phyloP scores from a whole-genome alignment of 176 grass and related monocot species.

The Puccinellia tenuiflora region DNA sequence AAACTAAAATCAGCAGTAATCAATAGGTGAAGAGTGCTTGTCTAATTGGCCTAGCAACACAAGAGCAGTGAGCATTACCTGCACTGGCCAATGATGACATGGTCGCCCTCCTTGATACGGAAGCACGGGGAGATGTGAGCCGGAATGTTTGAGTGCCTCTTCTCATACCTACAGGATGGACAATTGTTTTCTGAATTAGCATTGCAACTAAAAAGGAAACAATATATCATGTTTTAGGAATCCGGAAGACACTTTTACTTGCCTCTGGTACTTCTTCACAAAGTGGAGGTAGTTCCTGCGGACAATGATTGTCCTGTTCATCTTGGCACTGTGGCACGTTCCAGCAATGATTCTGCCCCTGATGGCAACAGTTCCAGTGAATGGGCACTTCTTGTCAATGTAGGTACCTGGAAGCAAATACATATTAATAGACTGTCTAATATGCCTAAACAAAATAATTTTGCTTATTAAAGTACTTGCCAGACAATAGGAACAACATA shows the following conservation, averaged over 20 bases:
- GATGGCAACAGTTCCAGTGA: conserved; percentile 81
- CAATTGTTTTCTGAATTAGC: background rate
- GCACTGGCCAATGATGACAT: conserved; percentile 95
- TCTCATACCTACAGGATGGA: conserved; percentile 58
- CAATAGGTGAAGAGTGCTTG: too few relatives aligned
- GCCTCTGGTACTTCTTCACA: conserved; percentile 91
- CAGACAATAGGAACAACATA: background rate
- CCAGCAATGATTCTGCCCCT: conserved; percentile 84
- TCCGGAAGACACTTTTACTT: background rate
- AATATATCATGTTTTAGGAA: background rate
- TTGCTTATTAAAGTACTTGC: background rate
- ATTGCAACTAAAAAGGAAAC: too few relatives aligned
- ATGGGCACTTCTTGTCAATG: conserved; percentile 92
- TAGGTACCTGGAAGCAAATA: conserved; percentile 45
- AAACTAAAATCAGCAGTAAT: background rate
- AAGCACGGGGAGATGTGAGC: conserved; percentile 86
- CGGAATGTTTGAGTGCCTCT: conserved; percentile 82
- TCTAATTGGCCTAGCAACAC: too few relatives aligned
- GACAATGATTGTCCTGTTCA: conserved; percentile 90
- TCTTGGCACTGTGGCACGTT: conserved; percentile 86
- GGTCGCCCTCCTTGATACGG: conserved; percentile 78
- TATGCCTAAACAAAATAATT: background rate
- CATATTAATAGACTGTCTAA: background rate
- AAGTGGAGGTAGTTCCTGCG: conserved; percentile 91
- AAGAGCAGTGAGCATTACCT: conserved; percentile 26